A percentile compares a stretch with the other conserved stretches of the same genome.
phyloP scores from a whole-genome alignment of 108 stramenopile genomes.

The Fragilaria radians region DNA sequence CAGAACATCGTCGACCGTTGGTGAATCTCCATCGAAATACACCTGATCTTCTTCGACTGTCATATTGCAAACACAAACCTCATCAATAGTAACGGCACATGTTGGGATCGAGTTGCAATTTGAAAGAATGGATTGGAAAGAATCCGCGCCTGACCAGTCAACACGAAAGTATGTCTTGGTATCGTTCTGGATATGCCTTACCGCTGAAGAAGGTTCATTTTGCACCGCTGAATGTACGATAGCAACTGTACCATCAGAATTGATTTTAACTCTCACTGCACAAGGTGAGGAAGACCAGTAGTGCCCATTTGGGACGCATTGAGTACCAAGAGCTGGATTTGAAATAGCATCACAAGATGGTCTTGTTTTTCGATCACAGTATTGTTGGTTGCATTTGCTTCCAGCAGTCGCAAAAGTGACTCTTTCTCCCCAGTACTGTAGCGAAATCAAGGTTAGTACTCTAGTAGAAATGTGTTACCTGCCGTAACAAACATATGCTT shows the following conservation, averaged over 20 bases:
- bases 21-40: no score
- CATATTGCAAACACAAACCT: not conserved
- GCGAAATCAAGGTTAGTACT: not conserved
- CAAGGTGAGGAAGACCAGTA: slow-evolving; percentile 12
- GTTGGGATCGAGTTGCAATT: not conserved
- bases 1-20: not conserved
- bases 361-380: slow-evolving; percentile 8
- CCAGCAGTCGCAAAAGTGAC: slow-evolving; percentile 16
- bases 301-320: not conserved
- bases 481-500: no score
- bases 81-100: not conserved
- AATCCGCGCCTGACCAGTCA: not conserved
- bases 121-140: not conserved
- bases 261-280: slow-evolving; percentile 13
- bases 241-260: slow-evolving; percentile 32
- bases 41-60: not conserved
- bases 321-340: not conserved
- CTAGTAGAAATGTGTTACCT: no score
- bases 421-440: slow-evolving; percentile 6
- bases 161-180: not conserved
- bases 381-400: slow-evolving; percentile 11
- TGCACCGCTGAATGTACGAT: slow-evolving; percentile 27
- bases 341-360: slow-evolving; percentile 2
- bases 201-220: not conserved
- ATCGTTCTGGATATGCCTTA: not conserved